Conservation (phyloP, 192 early-diverging fungal species). For the Dimargaris cristalligena region DNA sequence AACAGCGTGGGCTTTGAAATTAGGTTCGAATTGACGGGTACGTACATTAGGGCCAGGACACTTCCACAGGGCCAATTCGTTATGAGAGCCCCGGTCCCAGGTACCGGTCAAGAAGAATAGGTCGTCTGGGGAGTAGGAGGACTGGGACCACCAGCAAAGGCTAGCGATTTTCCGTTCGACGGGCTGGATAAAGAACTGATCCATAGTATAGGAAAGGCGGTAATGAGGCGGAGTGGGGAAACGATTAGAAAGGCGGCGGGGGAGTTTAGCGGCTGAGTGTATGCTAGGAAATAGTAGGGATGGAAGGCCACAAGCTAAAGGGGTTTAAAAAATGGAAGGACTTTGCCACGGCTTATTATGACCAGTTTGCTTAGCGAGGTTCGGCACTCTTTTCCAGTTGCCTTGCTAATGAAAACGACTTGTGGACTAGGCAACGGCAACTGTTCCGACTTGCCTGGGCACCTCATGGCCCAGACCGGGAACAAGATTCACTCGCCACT, state of each 20-base stretch:
- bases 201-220: no score
- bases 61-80: background rate
- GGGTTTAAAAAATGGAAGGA: background rate
- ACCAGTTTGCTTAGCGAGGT: background rate
- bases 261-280: background rate
- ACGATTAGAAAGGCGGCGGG: background rate
- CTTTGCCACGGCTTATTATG: no score
- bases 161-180: background rate
- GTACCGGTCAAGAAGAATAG: slow-evolving; percentile 3
- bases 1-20: background rate
- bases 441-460: no score
- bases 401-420: no score
- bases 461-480: no score
- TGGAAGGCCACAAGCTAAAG: background rate
- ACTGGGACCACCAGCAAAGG: background rate
- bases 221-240: no score
- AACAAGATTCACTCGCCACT: no score
- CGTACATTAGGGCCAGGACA: slow-evolving; percentile 4
- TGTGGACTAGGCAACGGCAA: no score
- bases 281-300: background rate
- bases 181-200: slow-evolving; percentile 8
- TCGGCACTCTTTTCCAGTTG: background rate
- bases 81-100: background rate
- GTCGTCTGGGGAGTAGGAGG: background rate
- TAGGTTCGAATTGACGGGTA: background rate